Percentiles rank a stretch among this genome's conserved stretches.
Conservation (phyloP, 2,329 filamentous ascomycete species). For the Proliferodiscus dingleyae region DNA sequence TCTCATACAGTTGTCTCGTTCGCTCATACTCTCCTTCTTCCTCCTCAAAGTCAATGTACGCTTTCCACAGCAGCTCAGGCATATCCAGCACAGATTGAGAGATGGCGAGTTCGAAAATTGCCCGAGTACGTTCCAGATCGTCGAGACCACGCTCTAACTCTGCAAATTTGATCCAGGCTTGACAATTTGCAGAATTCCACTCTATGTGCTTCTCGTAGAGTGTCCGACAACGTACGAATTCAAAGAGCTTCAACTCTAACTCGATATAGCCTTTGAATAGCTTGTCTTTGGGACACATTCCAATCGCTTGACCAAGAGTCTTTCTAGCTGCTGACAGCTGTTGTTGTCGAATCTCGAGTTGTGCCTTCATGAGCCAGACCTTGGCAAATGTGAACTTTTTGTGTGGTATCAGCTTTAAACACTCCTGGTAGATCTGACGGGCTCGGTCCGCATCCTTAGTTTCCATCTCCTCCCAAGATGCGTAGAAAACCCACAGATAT, state of each 20-base stretch:
- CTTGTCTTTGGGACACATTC: slow-evolving; percentile 94
- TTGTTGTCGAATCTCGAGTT: slow-evolving; percentile 87
- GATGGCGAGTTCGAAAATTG: slow-evolving; percentile 89
- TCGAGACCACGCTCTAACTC: slow-evolving; percentile 89
- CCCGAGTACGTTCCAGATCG: slow-evolving; percentile 79
- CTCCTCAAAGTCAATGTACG: slow-evolving; percentile 98
- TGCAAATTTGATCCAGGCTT: slow-evolving; percentile 95
- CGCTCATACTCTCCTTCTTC: slow-evolving; percentile 87
- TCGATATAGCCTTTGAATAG: slow-evolving; percentile 92
- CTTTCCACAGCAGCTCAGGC: slow-evolving; percentile 96
- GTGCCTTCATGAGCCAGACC: slow-evolving; percentile 87
- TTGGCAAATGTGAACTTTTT: slow-evolving; percentile 98
- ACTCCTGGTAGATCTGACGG: slow-evolving; percentile 85
- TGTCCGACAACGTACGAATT: slow-evolving; percentile 85
- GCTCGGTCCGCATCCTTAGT: slow-evolving; percentile 74
- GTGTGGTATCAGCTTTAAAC: slow-evolving; percentile 82
- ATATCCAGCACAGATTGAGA: slow-evolving; percentile 82
- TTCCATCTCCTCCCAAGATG: slow-evolving; percentile 88
- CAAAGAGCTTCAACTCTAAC: slow-evolving; percentile 87
- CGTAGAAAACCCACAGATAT: slow-evolving; percentile 97
- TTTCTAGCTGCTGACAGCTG: slow-evolving; percentile 78
- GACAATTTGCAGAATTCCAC: slow-evolving; percentile 84
- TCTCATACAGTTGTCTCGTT: slow-evolving; percentile 79
- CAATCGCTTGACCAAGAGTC: slow-evolving; percentile 82
- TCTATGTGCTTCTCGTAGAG: slow-evolving; percentile 92